Evolutionary conservation across 2,329 filamentous ascomycete species (phyloP).

Genomic region (Elsinoe arachidis): DNA sequence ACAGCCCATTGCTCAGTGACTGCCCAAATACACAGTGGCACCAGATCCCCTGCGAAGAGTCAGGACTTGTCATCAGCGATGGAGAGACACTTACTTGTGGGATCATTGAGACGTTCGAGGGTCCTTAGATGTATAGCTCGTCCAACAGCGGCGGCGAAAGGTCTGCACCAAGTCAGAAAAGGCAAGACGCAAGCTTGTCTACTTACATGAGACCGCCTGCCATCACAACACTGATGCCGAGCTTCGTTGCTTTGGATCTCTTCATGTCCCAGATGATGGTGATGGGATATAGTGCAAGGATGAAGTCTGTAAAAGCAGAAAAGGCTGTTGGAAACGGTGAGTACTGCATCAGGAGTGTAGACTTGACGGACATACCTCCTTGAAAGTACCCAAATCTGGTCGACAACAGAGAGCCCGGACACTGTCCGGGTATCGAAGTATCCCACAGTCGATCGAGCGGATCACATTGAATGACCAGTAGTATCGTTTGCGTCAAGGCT

Average conservation of each 20-base stretch:
- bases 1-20: constrained; percentile 11
- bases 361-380: neutral
- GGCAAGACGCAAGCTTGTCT: neutral
- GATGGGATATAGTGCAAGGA: constrained; percentile 8
- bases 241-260: neutral
- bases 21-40: neutral
- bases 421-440: neutral
- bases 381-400: constrained; percentile 7
- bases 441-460: neutral
- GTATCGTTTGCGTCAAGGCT: neutral
- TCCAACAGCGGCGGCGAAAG: neutral
- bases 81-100: neutral
- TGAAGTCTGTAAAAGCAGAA: constrained; percentile 9
- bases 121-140: neutral
- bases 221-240: constrained; percentile 11
- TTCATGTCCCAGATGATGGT: neutral
- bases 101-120: neutral
- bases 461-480: neutral
- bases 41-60: neutral
- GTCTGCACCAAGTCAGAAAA: neutral
- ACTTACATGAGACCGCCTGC: constrained; percentile 3
- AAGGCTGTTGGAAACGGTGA: neutral
- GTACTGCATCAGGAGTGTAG: too few species aligned
- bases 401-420: neutral
- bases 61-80: neutral